phyloP scores from a whole-genome alignment of 1,139 yeast species.

The Petasospora fabianii region DNA sequence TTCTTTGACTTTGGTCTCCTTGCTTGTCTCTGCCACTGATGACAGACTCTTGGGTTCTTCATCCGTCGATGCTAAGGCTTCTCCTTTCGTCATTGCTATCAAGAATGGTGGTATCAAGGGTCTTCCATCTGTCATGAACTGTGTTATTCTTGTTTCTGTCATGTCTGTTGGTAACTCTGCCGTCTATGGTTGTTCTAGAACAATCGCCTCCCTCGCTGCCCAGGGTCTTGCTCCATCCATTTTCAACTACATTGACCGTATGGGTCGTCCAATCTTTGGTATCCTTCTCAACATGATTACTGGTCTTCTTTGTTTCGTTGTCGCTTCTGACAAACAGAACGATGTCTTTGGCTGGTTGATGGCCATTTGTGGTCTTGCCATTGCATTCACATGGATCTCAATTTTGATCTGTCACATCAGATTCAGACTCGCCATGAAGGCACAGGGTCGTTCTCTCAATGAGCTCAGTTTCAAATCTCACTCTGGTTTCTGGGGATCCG shows the following conservation, averaged over 20 bases:
- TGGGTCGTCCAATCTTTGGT: slow-evolving; percentile 64
- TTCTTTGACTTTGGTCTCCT: slow-evolving; percentile 42
- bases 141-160: slow-evolving; percentile 56
- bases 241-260: slow-evolving; percentile 58
- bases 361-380: slow-evolving; percentile 64
- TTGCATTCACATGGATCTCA: slow-evolving; percentile 66
- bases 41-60: slow-evolving; percentile 36
- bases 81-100: slow-evolving; percentile 62
- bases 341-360: slow-evolving; percentile 64
- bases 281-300: slow-evolving; percentile 44
- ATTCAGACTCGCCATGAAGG: slow-evolving; percentile 59
- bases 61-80: slow-evolving; percentile 49
- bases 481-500: slow-evolving; percentile 53
- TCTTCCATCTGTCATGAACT: slow-evolving; percentile 52
- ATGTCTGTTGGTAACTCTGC: slow-evolving; percentile 69
- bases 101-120: slow-evolving; percentile 50
- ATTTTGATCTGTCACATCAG: slow-evolving; percentile 60
- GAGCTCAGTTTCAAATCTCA: slow-evolving; percentile 55
- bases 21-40: slow-evolving; percentile 43
- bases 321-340: slow-evolving; percentile 53
- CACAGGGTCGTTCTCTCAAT: slow-evolving; percentile 52
- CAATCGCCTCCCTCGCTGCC: slow-evolving; percentile 60
- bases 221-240: slow-evolving; percentile 60
- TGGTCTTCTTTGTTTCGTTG: slow-evolving; percentile 58
- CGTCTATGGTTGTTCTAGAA: slow-evolving; percentile 63